A percentile compares a stretch with the other conserved stretches of the same genome.
Conservation (phyloP, 495 filamentous ascomycete genomes). For the Bombardia bombarda region DNA sequence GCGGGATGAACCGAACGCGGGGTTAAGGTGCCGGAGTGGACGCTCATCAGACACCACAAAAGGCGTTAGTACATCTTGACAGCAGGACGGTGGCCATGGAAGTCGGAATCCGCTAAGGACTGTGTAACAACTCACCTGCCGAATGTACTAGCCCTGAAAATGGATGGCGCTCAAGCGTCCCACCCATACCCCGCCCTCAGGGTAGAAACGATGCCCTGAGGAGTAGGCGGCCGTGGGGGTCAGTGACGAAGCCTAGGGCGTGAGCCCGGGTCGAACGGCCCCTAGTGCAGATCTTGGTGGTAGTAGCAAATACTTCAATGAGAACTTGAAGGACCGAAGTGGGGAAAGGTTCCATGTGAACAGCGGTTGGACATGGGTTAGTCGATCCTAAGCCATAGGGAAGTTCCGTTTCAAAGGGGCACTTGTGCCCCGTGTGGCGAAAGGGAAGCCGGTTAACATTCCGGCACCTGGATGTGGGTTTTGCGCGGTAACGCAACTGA, state of each 20-base stretch:
- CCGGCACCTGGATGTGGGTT: constrained; percentile 60
- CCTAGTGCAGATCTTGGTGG: constrained; percentile 66
- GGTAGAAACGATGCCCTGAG: constrained; percentile 48
- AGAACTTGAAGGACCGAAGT: constrained; percentile 68
- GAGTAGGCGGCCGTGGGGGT: constrained; percentile 24
- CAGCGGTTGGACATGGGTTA: constrained; percentile 63
- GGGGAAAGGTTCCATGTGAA: constrained; percentile 64
- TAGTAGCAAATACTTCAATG: constrained; percentile 72
- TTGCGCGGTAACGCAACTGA: constrained; percentile 58
- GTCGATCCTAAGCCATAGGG: constrained; percentile 60
- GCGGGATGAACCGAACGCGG: constrained; percentile 62
- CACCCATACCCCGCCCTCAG: constrained; percentile 56
- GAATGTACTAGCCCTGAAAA: constrained; percentile 59
- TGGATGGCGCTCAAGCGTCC: constrained; percentile 59
- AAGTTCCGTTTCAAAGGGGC: constrained; percentile 56
- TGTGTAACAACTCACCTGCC: constrained; percentile 57
- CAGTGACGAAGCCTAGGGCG: constrained; percentile 53
- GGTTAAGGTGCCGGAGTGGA: constrained; percentile 65
- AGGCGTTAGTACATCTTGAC: constrained; percentile 57
- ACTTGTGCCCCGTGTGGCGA: constrained; percentile 50
- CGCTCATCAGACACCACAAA: constrained; percentile 65
- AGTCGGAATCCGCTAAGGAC: constrained; percentile 58
- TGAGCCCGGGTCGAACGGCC: constrained; percentile 59
- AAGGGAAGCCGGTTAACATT: constrained; percentile 68
- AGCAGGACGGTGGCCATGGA: constrained; percentile 57